A percentile compares a stretch with the other conserved stretches of the same genome.
Evolutionary conservation across 306 rosid species (phyloP).

Genomic region (Parietaria judaica): DNA sequence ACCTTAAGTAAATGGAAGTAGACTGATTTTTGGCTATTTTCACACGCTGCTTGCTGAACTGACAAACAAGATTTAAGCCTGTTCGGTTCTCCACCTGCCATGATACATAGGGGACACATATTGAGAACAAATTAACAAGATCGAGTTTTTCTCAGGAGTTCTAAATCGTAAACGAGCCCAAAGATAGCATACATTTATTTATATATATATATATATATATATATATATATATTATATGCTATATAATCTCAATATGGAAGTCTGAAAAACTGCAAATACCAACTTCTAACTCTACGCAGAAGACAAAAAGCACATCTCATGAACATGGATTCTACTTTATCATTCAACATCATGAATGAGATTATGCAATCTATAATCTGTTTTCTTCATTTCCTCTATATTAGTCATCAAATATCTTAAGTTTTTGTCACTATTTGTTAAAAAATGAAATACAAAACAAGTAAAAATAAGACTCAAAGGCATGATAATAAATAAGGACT

Average conservation of each 20-base stretch:
- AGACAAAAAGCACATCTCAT: not conserved
- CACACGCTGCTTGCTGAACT: constrained; percentile 46
- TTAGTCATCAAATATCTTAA: not conserved
- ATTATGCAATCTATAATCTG: not conserved
- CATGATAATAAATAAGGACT: too few species aligned
- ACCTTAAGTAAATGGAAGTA: constrained; percentile 65
- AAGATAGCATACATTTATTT: constrained; percentile 4
- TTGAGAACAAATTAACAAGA: not conserved
- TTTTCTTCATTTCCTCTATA: not conserved
- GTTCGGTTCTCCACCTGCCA: constrained; percentile 77
- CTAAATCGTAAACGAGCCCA: not conserved
- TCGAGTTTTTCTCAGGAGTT: not conserved
- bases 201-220: too few species aligned
- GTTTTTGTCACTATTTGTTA: too few species aligned
- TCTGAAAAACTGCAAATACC: not conserved
- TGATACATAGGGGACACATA: not conserved
- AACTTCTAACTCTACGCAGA: constrained; percentile 5
- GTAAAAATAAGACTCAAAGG: not conserved
- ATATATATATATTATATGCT: too few species aligned
- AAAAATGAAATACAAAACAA: too few species aligned
- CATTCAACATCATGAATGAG: not conserved
- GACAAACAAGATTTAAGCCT: constrained; percentile 64
- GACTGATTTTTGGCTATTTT: constrained; percentile 62
- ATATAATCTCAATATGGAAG: not conserved
- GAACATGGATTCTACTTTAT: not conserved